phyloP scores from a whole-genome alignment of 352 stramenopile species.

The Pythium aphanidermatum region DNA sequence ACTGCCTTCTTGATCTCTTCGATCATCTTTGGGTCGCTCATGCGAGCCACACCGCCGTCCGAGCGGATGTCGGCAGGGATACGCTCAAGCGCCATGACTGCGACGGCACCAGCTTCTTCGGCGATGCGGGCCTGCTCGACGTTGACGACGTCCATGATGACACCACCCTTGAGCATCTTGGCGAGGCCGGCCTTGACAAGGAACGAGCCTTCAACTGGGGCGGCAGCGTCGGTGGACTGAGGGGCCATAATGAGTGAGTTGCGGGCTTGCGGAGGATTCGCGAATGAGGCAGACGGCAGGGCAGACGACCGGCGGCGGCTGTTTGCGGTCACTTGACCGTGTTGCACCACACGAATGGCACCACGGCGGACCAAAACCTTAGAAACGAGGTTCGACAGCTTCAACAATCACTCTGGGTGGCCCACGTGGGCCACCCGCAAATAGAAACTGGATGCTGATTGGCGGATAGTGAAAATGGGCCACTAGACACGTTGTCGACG shows the following conservation, averaged over 20 bases:
- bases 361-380: conserved; percentile 13
- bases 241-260: conserved; percentile 17
- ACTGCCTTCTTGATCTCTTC: conserved; percentile 98
- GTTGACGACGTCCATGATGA: conserved; percentile 97
- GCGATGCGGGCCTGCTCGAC: conserved; percentile 94
- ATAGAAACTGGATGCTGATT: conserved; percentile 7
- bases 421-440: conserved; percentile 19
- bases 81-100: conserved; percentile 98
- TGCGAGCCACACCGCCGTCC: conserved; percentile 95
- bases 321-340: conserved; percentile 1
- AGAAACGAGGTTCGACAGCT: conserved; percentile 17
- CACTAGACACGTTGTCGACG: conserved; percentile 4
- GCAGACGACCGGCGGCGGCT: neutral
- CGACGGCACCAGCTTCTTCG: conserved; percentile 95
- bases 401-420: conserved; percentile 21
- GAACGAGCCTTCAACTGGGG: conserved; percentile 69
- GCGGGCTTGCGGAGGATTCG: conserved; percentile 7
- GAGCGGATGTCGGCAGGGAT: conserved; percentile 97
- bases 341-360: conserved; percentile 9
- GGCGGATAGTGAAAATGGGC: conserved; percentile 1
- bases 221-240: conserved; percentile 20
- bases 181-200: conserved; percentile 95
- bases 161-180: conserved; percentile 98
- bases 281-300: conserved; percentile 1
- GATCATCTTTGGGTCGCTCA: conserved; percentile 98